phyloP scores from a whole-genome alignment of 345 rosid genomes.

The Isatis tinctoria region DNA sequence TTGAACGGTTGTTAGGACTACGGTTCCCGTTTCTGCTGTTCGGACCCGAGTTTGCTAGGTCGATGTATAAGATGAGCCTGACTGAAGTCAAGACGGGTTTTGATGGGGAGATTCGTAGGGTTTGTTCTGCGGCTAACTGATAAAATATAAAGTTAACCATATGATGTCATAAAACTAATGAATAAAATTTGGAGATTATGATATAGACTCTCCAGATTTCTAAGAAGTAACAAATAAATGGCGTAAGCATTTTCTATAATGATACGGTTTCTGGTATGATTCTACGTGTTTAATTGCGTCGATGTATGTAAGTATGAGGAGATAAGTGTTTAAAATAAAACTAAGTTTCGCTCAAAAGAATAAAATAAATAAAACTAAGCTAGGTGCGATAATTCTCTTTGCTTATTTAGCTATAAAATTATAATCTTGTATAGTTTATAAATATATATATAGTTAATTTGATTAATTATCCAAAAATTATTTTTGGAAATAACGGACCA shows the following conservation, averaged over 20 bases:
- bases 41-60: conserved; percentile 31
- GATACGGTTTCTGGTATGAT: not conserved
- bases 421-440: too few species aligned
- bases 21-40: not conserved
- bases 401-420: not conserved
- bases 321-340: not conserved
- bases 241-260: not conserved
- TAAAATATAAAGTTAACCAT: not conserved
- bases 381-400: too few species aligned
- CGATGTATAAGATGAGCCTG: conserved; percentile 45
- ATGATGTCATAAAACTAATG: not conserved
- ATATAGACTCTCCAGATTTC: not conserved
- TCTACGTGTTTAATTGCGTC: not conserved
- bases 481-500: too few species aligned
- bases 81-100: conserved; percentile 39
- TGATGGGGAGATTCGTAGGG: conserved; percentile 40
- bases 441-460: too few species aligned
- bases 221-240: not conserved
- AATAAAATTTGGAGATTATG: not conserved
- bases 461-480: too few species aligned
- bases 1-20: conserved; percentile 35
- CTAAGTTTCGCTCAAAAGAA: too few species aligned
- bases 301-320: not conserved
- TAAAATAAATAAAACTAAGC: too few species aligned
- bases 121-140: conserved; percentile 37